These are phyloP conservation scores for Brassica nigra DNA, from an alignment of 345 rosid species.

Conservation along the genomic window DNA sequence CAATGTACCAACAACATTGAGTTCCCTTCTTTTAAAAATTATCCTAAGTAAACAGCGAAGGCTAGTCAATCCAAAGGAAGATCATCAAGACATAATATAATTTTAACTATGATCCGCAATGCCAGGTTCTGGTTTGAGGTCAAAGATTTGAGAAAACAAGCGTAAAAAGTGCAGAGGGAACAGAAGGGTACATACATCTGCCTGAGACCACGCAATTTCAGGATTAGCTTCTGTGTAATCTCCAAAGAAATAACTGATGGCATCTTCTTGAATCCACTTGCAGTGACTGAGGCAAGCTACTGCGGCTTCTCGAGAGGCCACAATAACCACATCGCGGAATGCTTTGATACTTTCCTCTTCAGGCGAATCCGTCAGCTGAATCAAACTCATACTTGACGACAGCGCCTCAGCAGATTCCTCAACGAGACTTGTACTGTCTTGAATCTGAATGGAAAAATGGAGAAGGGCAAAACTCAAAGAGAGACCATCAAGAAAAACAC, in stretches of 20 bases:
- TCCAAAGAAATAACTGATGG: background rate
- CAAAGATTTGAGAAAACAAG: constrained; percentile 8
- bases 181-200: constrained; percentile 27
- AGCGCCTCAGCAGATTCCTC: background rate
- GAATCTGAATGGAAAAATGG: constrained; percentile 1
- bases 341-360: background rate
- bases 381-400: background rate
- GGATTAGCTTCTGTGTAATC: background rate
- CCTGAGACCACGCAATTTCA: constrained; percentile 15
- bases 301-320: background rate
- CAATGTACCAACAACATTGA: background rate
- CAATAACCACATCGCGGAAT: background rate
- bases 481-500: background rate
- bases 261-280: background rate
- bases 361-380: background rate
- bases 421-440: background rate
- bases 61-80: background rate
- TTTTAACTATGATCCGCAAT: background rate
- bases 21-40: background rate
- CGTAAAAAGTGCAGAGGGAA: constrained; percentile 12
- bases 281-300: background rate
- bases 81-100: background rate
- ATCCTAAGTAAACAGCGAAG: background rate
- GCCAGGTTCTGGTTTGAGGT: background rate
- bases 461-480: background rate